Percentiles rank a stretch among this genome's conserved stretches.
These are phyloP conservation scores for Podaxis rugospora DNA, from an alignment of 768 basidiomycete species.

Conservation along the genomic window DNA sequence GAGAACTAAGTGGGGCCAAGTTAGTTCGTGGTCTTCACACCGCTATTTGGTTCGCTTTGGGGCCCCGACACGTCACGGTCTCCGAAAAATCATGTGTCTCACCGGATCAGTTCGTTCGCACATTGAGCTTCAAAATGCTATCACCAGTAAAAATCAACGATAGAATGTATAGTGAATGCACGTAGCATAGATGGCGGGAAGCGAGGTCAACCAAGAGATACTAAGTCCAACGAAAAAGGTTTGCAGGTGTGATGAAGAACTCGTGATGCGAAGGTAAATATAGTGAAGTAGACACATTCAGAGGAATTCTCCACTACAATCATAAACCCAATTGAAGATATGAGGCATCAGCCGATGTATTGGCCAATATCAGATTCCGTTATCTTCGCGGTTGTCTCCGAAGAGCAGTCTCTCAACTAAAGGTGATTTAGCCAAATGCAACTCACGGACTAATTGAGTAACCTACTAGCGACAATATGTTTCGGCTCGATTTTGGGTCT, in stretches of 20 bases:
- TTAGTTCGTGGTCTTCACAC: background rate
- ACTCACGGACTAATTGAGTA: background rate
- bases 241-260: background rate
- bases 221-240: background rate
- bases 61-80: slow-evolving; percentile 10
- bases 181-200: background rate
- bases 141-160: background rate
- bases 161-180: background rate
- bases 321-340: background rate
- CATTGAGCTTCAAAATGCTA: background rate
- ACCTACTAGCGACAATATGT: slow-evolving; percentile 76
- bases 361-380: background rate
- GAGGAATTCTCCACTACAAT: background rate
- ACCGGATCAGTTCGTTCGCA: background rate
- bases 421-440: background rate
- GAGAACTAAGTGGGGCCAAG: background rate
- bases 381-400: background rate
- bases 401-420: slow-evolving; percentile 8
- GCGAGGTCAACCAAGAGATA: background rate
- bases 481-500: slow-evolving; percentile 67
- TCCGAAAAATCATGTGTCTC: slow-evolving; percentile 5
- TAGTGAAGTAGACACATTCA: background rate
- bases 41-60: slow-evolving; percentile 18
- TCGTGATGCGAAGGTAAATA: background rate
- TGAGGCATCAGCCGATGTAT: background rate